Conservation (phyloP, 257 asterid genomes). For the Nicotiana undulata region DNA sequence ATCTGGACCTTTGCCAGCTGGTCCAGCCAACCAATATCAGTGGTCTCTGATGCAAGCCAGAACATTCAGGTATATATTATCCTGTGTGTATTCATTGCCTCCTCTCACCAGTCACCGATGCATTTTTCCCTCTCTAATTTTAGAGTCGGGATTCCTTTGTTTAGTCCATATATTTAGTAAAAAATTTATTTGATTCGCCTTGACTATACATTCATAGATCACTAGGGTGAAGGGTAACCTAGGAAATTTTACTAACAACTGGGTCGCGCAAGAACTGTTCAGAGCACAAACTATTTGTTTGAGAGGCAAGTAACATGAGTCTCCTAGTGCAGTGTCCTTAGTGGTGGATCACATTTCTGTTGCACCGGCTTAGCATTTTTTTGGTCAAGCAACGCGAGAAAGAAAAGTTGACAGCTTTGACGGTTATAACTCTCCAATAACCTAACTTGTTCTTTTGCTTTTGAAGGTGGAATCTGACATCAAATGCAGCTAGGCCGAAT, state of each 20-base stretch:
- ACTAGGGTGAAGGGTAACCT: not conserved
- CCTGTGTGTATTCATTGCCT: not conserved
- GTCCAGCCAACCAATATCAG: slow-evolving; percentile 30
- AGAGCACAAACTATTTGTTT: not conserved
- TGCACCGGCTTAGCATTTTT: not conserved
- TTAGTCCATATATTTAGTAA: not conserved
- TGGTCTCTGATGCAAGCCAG: slow-evolving; percentile 46
- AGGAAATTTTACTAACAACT: not conserved
- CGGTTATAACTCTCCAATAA: not conserved
- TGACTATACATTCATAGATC: not conserved
- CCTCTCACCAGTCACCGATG: not conserved
- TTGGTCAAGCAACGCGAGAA: not conserved
- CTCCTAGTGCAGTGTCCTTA: not conserved
- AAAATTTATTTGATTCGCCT: not conserved
- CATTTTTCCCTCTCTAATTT: not conserved
- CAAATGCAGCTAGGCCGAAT: slow-evolving; percentile 55
- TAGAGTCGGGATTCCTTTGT: not conserved
- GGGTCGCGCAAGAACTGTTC: not conserved
- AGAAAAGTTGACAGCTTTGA: not conserved
- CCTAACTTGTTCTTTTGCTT: not conserved
- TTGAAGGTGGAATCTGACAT: slow-evolving; percentile 43
- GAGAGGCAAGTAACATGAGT: not conserved
- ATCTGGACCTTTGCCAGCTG: slow-evolving; percentile 33
- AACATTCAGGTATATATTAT: slow-evolving; percentile 30
- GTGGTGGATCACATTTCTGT: not conserved